phyloP scores from a whole-genome alignment of 2,329 filamentous ascomycete genomes.

The Corniculantispora saksenae region DNA sequence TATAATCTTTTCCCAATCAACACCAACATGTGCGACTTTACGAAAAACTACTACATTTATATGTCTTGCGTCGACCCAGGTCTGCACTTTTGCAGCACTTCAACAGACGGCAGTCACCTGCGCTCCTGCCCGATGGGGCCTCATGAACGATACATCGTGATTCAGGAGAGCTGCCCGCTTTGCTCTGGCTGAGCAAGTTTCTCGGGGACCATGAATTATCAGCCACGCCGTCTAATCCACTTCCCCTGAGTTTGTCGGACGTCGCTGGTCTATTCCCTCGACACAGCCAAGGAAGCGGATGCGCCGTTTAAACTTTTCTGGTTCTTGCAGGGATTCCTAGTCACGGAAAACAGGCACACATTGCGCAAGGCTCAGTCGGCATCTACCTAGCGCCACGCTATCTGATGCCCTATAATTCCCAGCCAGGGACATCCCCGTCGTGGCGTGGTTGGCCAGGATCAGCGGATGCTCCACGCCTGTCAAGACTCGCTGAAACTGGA shows the following conservation, averaged over 20 bases:
- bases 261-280: neutral
- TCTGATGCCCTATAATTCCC: neutral
- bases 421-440: neutral
- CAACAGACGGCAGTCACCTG: slow-evolving; percentile 64
- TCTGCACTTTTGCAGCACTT: slow-evolving; percentile 70
- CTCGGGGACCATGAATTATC: neutral
- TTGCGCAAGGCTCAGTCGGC: neutral
- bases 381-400: neutral
- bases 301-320: neutral
- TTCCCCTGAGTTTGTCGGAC: neutral
- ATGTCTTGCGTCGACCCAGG: slow-evolving; percentile 68
- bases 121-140: slow-evolving; percentile 63
- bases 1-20: neutral
- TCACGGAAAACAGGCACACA: neutral
- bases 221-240: neutral
- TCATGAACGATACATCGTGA: slow-evolving; percentile 73
- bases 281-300: neutral
- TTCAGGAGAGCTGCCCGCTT: slow-evolving; percentile 60
- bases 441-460: neutral
- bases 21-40: slow-evolving; percentile 61
- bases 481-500: neutral
- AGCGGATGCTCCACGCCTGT: neutral
- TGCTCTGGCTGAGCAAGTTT: slow-evolving; percentile 37
- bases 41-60: slow-evolving; percentile 78
- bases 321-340: neutral